Evolutionary conservation across 768 basidiomycete species (phyloP).

Genomic region (Mycena galericulata): DNA sequence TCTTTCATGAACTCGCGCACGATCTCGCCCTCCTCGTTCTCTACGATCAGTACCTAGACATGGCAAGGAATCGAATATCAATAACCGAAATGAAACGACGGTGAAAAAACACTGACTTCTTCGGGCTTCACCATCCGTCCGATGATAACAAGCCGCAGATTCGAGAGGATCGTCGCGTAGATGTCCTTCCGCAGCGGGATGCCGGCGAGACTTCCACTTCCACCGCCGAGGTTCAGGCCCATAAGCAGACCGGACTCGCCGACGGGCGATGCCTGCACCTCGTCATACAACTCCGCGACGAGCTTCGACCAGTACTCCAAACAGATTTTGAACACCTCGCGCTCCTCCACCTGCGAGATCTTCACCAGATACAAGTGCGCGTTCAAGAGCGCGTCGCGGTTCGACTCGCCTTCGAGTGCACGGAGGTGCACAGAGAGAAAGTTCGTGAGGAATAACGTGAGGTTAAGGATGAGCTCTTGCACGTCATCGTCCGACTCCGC

Average conservation of each 20-base stretch:
- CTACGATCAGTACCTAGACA: conserved; percentile 91
- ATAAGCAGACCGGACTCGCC: conserved; percentile 91
- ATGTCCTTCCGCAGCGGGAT: conserved; percentile 91
- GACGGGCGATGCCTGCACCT: conserved; percentile 91
- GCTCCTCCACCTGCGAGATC: conserved; percentile 96
- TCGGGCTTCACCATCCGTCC: conserved; percentile 99
- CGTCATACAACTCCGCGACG: conserved; percentile 96
- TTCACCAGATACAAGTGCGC: conserved; percentile 99
- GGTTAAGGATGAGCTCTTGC: conserved; percentile 96
- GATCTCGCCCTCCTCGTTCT: conserved; percentile 99
- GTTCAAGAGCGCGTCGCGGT: conserved; percentile 93
- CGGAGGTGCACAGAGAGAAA: conserved; percentile 93
- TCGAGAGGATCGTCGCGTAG: conserved; percentile 93
- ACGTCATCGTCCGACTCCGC: conserved; percentile 89
- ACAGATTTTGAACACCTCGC: conserved; percentile 99
- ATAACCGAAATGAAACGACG: neutral
- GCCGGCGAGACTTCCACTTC: conserved; percentile 60
- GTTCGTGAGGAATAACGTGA: conserved; percentile 95
- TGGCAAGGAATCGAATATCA: neutral
- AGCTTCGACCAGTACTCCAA: conserved; percentile 97
- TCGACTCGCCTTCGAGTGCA: conserved; percentile 89
- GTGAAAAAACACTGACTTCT: conserved; percentile 70
- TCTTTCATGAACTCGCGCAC: conserved; percentile 99
- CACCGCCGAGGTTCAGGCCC: conserved; percentile 87
- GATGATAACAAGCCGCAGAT: conserved; percentile 94